Base-by-base conservation (phyloP, 2,329 filamentous ascomycete species). In the Scedosporium boydii region DNA sequence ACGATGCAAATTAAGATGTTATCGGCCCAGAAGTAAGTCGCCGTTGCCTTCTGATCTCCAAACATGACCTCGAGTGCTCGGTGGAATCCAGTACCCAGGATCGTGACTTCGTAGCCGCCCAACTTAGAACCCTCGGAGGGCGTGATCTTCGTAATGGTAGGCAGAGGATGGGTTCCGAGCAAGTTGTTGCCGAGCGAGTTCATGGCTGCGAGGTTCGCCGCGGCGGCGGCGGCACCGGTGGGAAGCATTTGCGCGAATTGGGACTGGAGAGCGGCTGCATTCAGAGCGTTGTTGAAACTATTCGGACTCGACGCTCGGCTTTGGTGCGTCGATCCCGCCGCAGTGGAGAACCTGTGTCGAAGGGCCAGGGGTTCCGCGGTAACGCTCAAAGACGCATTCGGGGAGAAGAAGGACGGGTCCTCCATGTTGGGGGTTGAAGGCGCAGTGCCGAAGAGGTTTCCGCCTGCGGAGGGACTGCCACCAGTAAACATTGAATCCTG, bases 41-140 rank as follows among this genome's bases (percentile, higher is more conserved):
- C 90, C 0, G 88, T 81, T 1, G 83, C 83, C 67, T 78, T 80
- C 58, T 79, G 76, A 41, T 82, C 77, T 23, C 93, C 93, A 72
- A 97, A 97, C 74, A 92, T 89, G 62, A 96, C 90, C 65, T 93
- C 89, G 65, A 96, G 81, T 1, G 74, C 89, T 65, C 83, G 87
- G 66, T 86, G 87, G 71, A 96, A 96, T 14, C 87, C 86, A 66
- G 87, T 89, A 18, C 93, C 92, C 7, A 96, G 79, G 62, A 95
- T 84, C 0, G 90, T 93, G 3, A 96, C 91, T 72, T 97, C 92
- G 60, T 91, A 92, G 51, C 92, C 92, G 64, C 92, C 92, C 42
- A 85, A 85, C 63, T 87, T 90, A 6, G 92, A 90, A 0, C 92
- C 92, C 72, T 96, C 90, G 34, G 82, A 83, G 0, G 93, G 92